Conservation (phyloP, 23 red algal genomes). For the Gracilaria caudata region DNA sequence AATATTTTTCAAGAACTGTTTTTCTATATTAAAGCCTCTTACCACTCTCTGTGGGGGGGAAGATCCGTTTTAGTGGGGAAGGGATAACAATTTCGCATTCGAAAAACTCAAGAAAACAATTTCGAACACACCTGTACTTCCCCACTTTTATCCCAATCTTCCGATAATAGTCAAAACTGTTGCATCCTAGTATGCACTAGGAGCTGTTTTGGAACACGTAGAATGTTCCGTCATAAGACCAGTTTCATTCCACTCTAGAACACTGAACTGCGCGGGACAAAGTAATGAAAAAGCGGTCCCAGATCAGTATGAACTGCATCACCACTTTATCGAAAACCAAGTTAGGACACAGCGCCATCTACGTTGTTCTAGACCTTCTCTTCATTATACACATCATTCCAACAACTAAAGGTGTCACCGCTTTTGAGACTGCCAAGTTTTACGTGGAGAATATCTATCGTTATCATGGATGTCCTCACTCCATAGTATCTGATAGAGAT, state of each 20-base stretch:
- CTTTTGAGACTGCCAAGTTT: not conserved
- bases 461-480: not conserved
- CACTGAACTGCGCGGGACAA: constrained; percentile 8
- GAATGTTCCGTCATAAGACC: not conserved
- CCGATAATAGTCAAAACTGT: not conserved
- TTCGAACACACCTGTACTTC: constrained; percentile 1
- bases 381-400: constrained; percentile 23
- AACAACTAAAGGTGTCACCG: not conserved
- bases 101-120: not conserved
- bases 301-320: constrained; percentile 34
- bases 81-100: not conserved
- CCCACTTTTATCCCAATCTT: constrained; percentile 5
- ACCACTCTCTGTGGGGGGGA: constrained; percentile 9
- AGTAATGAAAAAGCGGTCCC: not conserved
- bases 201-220: constrained; percentile 24
- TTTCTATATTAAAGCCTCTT: constrained; percentile 1
- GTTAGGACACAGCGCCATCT: not conserved
- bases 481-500: constrained; percentile 30
- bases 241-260: constrained; percentile 24
- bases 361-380: not conserved
- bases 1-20: constrained; percentile 30
- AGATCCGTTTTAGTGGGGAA: not conserved
- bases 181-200: constrained; percentile 12
- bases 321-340: constrained; percentile 4
- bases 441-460: constrained; percentile 21